A percentile compares a stretch with the other conserved stretches of the same genome.
Conservation (phyloP, 192 early-diverging fungal genomes). For the Coemansia sp. region DNA sequence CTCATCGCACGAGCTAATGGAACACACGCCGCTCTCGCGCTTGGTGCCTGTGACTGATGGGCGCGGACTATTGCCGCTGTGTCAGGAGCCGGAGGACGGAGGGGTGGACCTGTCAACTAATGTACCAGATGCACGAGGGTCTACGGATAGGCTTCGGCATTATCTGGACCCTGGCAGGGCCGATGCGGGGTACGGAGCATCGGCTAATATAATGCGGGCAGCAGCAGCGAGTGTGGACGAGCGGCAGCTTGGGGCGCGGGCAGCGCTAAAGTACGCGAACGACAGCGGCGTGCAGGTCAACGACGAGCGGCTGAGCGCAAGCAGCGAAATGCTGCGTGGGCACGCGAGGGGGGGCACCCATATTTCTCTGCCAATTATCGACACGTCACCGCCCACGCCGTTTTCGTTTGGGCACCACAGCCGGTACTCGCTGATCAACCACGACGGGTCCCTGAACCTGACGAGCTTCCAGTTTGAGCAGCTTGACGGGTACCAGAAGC, state of each 20-base stretch:
- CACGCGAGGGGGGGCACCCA: too few species aligned
- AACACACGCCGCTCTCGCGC: slow-evolving; percentile 13
- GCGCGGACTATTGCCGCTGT: not conserved
- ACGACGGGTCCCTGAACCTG: slow-evolving; percentile 51
- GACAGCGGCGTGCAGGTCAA: slow-evolving; percentile 47
- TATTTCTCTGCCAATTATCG: not conserved
- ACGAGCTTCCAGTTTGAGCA: slow-evolving; percentile 47
- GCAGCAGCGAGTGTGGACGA: not conserved
- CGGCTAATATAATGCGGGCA: not conserved
- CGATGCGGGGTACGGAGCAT: not conserved
- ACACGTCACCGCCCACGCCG: slow-evolving; percentile 31
- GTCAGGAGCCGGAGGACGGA: not conserved
- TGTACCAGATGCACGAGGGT: not conserved
- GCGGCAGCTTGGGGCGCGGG: not conserved
- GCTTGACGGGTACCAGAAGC: slow-evolving; percentile 51
- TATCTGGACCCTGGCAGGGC: not conserved
- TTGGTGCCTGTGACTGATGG: not conserved
- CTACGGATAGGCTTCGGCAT: not conserved
- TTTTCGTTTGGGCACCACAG: slow-evolving; percentile 51
- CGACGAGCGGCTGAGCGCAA: slow-evolving; percentile 4
- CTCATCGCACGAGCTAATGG: slow-evolving; percentile 13
- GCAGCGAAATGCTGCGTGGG: not conserved
- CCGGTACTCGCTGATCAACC: slow-evolving; percentile 52
- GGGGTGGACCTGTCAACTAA: too few species aligned
- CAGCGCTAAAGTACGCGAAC: slow-evolving; percentile 11